Evolutionary conservation across 2,329 filamentous ascomycete genomes (phyloP).

Genomic region (Pseudogymnoascus sp.): DNA sequence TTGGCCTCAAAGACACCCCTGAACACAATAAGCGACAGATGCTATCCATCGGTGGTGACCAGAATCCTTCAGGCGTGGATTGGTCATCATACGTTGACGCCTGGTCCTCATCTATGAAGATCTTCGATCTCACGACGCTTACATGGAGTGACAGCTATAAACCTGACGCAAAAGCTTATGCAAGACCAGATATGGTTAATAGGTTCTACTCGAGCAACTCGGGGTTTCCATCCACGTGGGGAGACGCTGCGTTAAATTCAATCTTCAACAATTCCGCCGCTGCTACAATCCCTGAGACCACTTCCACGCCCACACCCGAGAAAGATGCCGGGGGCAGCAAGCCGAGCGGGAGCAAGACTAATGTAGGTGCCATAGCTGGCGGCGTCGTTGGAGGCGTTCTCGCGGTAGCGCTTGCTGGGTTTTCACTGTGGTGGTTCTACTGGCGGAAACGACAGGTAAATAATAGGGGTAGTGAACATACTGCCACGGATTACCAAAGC

Average conservation of each 20-base stretch:
- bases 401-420: constrained; percentile 66
- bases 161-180: constrained; percentile 13
- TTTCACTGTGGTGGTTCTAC: constrained; percentile 79
- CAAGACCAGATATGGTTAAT: constrained; percentile 14
- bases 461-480: background rate
- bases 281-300: background rate
- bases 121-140: background rate
- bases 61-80: background rate
- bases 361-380: constrained; percentile 79
- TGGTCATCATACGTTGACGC: constrained; percentile 11
- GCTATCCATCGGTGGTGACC: constrained; percentile 1
- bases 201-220: constrained; percentile 12
- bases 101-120: constrained; percentile 11
- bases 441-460: background rate
- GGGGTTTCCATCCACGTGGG: background rate
- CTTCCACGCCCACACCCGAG: background rate
- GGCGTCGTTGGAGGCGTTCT: constrained; percentile 80
- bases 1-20: background rate
- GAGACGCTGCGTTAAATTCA: background rate
- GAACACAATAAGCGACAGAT: background rate
- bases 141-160: background rate
- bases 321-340: background rate
- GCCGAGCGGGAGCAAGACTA: constrained; percentile 34
- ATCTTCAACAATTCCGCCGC: background rate
- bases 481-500: background rate